Evolutionary conservation across 2,329 filamentous ascomycete species (phyloP), one percentile per base, ranked within the genome.

Genomic region (Knufia fluminis): DNA sequence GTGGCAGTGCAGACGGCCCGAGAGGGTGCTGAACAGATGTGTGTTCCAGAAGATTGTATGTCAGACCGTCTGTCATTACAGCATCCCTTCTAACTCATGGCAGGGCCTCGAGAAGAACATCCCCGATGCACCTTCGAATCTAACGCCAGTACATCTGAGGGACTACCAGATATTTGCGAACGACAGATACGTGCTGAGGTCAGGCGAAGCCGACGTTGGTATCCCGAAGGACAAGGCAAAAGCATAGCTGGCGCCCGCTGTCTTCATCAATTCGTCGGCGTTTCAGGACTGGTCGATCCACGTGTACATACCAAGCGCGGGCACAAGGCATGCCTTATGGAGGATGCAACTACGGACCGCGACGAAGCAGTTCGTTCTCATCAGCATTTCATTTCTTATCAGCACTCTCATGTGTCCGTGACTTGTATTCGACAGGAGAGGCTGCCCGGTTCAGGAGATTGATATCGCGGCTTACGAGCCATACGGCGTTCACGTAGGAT

Each of bases 11-110:
- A 81, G 92, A 61, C 82, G 82, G 63, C 75, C 79, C 56, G 92
- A 98, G 76, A 83, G 87, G 79, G 83, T 83, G 66, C 74, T 98
- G 62, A 98, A 96, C 77, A 85, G 83, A 72, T 98, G 92, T 70
- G 90, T 96, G 43, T 97, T 86, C 66, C 84, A 96, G 59, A 97
- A 96, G 68, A 71, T 98, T 74, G 92, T 98, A 75, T 54, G 85
- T 75, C 20, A 38, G n/a, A 16, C 17, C n/a, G 23, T 10, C 22
- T 28, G n/a, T 9, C 19, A 31, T 17, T 10, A 3, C 32, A 24
- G 24, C 7, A 44, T 39, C 17, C 49, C 44, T n/a, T 16, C 43
- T 54, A 39, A 40, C 51, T 8, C 28, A 32, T 56, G 56, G 40
- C 60, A 91, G 86, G 85, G 85, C 71, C 74, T 92, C 56, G 83